Conservation (phyloP, 2,329 filamentous ascomycete species). For the Colletotrichum simmondsii region DNA sequence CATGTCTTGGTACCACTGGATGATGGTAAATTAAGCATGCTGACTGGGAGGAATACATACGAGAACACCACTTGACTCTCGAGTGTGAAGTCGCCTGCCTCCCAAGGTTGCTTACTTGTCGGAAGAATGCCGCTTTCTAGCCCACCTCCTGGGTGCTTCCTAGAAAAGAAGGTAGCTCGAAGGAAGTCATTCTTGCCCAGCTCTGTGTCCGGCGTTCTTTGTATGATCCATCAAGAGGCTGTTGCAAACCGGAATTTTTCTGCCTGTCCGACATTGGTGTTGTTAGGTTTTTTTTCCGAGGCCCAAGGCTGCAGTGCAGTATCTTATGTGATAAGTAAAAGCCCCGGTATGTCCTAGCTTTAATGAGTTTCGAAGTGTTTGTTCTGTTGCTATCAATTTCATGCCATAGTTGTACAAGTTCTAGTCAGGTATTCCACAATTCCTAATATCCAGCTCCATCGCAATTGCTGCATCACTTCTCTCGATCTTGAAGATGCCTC, state of each 20-base stretch:
- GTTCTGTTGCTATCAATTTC: neutral
- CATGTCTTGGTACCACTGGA: neutral
- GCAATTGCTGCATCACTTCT: neutral
- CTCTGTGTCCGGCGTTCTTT: neutral
- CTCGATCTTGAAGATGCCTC: neutral
- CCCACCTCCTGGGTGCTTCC: neutral
- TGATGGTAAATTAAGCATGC: neutral
- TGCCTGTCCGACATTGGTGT: neutral
- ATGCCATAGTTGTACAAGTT: neutral
- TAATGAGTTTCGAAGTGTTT: neutral
- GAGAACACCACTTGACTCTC: neutral
- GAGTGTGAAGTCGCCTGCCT: neutral
- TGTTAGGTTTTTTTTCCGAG: neutral
- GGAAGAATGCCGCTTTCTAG: neutral
- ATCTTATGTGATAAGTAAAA: neutral
- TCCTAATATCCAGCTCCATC: neutral
- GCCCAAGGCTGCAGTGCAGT: neutral
- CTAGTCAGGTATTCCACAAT: neutral
- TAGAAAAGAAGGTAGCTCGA: neutral
- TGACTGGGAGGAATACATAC: neutral
- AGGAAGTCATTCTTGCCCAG: neutral
- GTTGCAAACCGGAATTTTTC: neutral
- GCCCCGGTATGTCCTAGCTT: neutral
- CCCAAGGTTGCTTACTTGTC: neutral
- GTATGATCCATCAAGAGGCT: neutral